These are phyloP conservation scores for Pythium rishiriense DNA, from an alignment of 352 stramenopile genomes.

Conservation along the genomic window DNA sequence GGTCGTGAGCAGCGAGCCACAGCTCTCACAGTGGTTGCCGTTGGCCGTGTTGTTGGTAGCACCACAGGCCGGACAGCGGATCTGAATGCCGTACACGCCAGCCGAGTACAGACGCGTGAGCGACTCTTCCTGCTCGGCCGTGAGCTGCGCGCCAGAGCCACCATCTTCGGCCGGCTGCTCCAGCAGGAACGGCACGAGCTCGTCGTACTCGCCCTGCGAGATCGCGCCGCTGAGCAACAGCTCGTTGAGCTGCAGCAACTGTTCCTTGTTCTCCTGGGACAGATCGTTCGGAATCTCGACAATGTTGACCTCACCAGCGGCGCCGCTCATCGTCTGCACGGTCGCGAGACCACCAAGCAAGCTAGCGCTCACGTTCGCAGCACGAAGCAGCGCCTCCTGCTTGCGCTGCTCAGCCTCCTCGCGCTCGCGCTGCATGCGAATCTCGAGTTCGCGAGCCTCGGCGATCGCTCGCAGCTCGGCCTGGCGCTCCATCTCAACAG, in stretches of 20 bases:
- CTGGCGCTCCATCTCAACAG: conserved; percentile 80
- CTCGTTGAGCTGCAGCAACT: conserved; percentile 85
- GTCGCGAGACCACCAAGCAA: conserved; percentile 75
- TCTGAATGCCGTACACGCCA: conserved; percentile 83
- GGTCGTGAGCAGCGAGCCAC: conserved; percentile 80
- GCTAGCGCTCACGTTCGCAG: conserved; percentile 75
- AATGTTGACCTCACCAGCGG: conserved; percentile 71
- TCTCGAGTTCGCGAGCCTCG: conserved; percentile 64
- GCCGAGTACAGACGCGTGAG: conserved; percentile 75
- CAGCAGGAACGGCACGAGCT: conserved; percentile 85
- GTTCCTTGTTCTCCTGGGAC: conserved; percentile 84
- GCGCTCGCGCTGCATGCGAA: conserved; percentile 55
- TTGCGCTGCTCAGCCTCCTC: conserved; percentile 59
- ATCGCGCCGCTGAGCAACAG: conserved; percentile 82
- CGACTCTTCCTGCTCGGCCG: conserved; percentile 81
- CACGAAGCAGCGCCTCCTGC: conserved; percentile 60
- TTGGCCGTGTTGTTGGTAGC: conserved; percentile 89
- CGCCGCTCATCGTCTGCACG: conserved; percentile 72
- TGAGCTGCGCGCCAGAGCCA: conserved; percentile 61
- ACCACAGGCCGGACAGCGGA: conserved; percentile 83
- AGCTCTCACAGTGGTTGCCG: conserved; percentile 86
- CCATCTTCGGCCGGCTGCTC: conserved; percentile 58
- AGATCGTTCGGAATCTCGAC: conserved; percentile 83
- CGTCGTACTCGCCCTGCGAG: conserved; percentile 83
- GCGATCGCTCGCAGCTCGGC: conserved; percentile 79